These are phyloP conservation scores for Penicillium sp. DNA, from an alignment of 2,329 filamentous ascomycete species.

Conservation along the genomic window DNA sequence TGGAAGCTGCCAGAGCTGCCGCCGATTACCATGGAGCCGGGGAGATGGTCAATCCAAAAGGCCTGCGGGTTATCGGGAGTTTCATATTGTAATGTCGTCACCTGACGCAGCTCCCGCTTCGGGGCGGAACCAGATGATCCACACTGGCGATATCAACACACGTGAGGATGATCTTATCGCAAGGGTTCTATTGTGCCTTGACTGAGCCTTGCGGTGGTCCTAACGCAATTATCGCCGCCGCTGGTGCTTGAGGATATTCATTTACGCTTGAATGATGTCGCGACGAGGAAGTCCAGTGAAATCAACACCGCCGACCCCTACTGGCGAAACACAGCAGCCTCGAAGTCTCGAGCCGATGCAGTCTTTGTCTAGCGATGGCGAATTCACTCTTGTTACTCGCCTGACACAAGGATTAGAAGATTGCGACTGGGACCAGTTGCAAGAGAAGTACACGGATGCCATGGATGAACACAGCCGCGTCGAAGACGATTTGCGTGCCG, in stretches of 20 bases:
- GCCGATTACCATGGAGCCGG: constrained; percentile 20
- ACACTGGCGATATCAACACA: constrained; percentile 6
- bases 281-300: constrained; percentile 2
- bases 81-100: constrained; percentile 28
- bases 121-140: constrained; percentile 10
- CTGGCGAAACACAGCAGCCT: constrained; percentile 12
- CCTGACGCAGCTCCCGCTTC: constrained; percentile 22
- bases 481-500: constrained; percentile 67
- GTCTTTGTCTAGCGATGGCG: constrained; percentile 10
- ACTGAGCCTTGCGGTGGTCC: not conserved
- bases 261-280: not conserved
- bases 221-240: not conserved
- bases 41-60: constrained; percentile 2
- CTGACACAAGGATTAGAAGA: constrained; percentile 56
- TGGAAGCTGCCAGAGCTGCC: constrained; percentile 25
- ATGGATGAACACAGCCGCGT: constrained; percentile 65
- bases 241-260: not conserved
- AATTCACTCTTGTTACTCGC: constrained; percentile 29
- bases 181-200: not conserved
- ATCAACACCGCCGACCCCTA: not conserved
- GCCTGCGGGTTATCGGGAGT: constrained; percentile 11
- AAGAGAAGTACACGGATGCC: constrained; percentile 68
- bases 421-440: constrained; percentile 80
- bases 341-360: constrained; percentile 15
- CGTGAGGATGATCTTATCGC: constrained; percentile 1